phyloP scores from a whole-genome alignment of 2,329 filamentous ascomycete species.

The Alternaria ventricosa region DNA sequence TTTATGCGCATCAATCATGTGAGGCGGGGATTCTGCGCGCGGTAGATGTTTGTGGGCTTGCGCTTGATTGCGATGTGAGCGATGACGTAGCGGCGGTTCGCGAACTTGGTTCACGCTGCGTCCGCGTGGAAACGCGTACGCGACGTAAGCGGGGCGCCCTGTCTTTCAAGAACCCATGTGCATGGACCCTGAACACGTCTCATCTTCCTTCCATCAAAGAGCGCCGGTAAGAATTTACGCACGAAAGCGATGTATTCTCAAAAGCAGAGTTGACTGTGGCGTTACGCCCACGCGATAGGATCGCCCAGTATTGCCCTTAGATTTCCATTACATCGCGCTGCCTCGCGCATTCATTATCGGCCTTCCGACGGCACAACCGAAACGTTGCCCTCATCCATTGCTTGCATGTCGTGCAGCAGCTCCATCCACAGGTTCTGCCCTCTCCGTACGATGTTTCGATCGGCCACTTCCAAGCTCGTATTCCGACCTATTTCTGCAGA shows the following conservation, averaged over 20 bases:
- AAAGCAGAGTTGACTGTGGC: neutral
- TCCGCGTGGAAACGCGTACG: neutral
- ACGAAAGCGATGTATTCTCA: neutral
- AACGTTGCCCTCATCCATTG: neutral
- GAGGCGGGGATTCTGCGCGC: neutral
- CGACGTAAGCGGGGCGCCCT: neutral
- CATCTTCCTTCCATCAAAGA: neutral
- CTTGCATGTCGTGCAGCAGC: neutral
- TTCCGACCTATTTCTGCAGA: neutral
- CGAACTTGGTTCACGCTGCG: conserved; percentile 9
- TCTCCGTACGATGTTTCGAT: neutral
- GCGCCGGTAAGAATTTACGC: neutral
- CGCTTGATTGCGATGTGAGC: conserved; percentile 8
- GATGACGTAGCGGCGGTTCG: conserved; percentile 7
- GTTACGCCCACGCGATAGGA: neutral
- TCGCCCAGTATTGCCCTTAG: neutral
- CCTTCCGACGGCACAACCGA: neutral
- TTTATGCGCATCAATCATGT: conserved; percentile 1
- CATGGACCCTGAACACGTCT: neutral
- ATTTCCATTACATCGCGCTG: neutral
- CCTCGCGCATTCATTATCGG: neutral
- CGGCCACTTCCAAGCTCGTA: neutral
- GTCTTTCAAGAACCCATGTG: neutral
- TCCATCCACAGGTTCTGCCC: neutral
- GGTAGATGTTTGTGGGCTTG: neutral